A percentile compares a stretch with the other conserved stretches of the same genome.
These are phyloP conservation scores for Crepidotus variabilis DNA, from an alignment of 768 basidiomycete species.

Conservation along the genomic window DNA sequence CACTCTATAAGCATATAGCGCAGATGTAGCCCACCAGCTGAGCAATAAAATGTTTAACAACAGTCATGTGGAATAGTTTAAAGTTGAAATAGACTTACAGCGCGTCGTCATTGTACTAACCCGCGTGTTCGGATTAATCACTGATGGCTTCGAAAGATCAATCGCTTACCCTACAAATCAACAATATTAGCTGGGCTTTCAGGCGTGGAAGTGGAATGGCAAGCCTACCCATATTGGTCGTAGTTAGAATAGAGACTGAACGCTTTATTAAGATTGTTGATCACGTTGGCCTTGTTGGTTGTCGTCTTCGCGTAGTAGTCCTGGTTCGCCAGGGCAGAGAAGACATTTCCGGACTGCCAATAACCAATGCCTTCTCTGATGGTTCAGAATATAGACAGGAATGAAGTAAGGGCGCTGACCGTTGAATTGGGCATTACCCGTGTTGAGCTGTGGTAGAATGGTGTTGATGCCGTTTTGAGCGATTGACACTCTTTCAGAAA, in stretches of 20 bases:
- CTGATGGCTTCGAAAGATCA: not conserved
- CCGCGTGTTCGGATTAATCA: not conserved
- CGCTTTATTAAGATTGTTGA: slow-evolving; percentile 36
- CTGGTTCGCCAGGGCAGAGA: slow-evolving; percentile 45
- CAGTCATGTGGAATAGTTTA: not conserved
- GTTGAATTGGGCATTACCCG: slow-evolving; percentile 38
- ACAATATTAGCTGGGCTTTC: not conserved
- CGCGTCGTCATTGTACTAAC: slow-evolving; percentile 46
- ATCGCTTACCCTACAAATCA: slow-evolving; percentile 13
- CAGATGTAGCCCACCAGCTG: slow-evolving; percentile 53
- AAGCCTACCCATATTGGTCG: slow-evolving; percentile 37
- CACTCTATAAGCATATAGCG: slow-evolving; percentile 43
- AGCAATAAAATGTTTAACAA: not conserved
- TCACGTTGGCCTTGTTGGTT: slow-evolving; percentile 32
- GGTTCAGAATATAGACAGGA: not conserved
- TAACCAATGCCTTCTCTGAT: slow-evolving; percentile 38
- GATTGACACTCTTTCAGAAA: slow-evolving; percentile 36
- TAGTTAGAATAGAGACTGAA: slow-evolving; percentile 35
- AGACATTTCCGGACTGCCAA: slow-evolving; percentile 52
- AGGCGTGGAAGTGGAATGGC: not conserved
- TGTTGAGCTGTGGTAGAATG: slow-evolving; percentile 34
- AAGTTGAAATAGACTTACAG: slow-evolving; percentile 24
- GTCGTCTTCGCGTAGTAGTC: slow-evolving; percentile 35
- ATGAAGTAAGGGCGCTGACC: slow-evolving; percentile 25
- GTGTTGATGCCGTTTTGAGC: slow-evolving; percentile 39